Evolutionary conservation across 2,329 filamentous ascomycete genomes (phyloP), one percentile per base, ranked within the genome.

Genomic region (Talaromyces sp.): DNA sequence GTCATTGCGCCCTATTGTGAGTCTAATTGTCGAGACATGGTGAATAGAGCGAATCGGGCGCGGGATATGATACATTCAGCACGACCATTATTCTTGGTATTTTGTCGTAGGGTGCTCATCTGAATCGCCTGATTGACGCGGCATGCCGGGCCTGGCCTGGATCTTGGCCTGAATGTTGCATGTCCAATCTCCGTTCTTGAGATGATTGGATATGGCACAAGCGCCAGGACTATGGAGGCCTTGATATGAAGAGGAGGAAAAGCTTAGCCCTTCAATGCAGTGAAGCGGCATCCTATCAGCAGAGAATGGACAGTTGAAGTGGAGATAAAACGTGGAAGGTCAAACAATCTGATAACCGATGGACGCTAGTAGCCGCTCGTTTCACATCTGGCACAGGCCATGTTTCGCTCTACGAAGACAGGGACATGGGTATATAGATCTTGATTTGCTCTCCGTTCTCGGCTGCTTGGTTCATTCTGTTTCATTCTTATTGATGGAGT

Each of bases 351-450:
- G 54, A 56, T 42, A 42, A 21, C 23, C 25, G 21, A 35, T 25
- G 28, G 54, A 31, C 54, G 54, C 54, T 57, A 57, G 54, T 57
- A 60, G 33, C 44, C 44, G 58, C 58, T 46, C 35, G 58, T 60
- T 60, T 60, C 58, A 60, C 18, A 50, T 60, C 58, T 52, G 57
- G 57, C 57, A 60, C 57, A 37, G 57, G 18, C 31, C 40, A 37
- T 37, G 58, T 60, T 60, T 60, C 58, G 44, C 35, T 39, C 42
- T 37, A 14, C 8, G 5, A 25, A 42, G 46, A 50, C 46, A 31
- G 8, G 55, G 35, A 57, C 48, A 54, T 35, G 48, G 25, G 48
- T 33, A 33, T 33, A 54, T 35, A 33, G 48, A 28, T n/a, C 28
- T 54, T 54, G 48, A 54, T 21, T 54, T 35, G 31, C 21, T 21